These are phyloP conservation scores for Sanghuangporus weigelae DNA, from an alignment of 1,284 basidiomycete genomes.

Conservation along the genomic window DNA sequence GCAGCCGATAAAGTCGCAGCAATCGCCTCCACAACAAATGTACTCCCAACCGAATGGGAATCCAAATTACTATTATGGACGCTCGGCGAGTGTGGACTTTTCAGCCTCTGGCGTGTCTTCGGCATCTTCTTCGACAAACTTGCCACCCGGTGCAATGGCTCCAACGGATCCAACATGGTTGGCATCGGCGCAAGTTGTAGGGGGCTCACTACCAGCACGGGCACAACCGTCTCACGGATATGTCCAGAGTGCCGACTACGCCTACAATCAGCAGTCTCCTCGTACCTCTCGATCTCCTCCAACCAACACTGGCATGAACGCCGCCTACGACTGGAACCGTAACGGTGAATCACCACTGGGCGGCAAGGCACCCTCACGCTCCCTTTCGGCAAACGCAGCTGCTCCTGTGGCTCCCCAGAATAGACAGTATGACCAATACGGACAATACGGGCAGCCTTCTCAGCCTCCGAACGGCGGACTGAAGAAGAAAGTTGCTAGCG, in stretches of 20 bases:
- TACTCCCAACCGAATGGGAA: constrained; percentile 14
- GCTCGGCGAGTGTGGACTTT: constrained; percentile 14
- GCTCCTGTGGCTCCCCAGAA: constrained; percentile 32
- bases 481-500: constrained; percentile 58
- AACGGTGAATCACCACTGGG: constrained; percentile 27
- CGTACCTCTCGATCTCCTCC: constrained; percentile 35
- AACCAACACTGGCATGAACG: constrained; percentile 32
- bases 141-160: constrained; percentile 61
- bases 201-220: constrained; percentile 22
- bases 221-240: constrained; percentile 29
- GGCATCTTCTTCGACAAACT: constrained; percentile 11
- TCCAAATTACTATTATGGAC: constrained; percentile 14
- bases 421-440: constrained; percentile 20
- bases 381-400: constrained; percentile 58
- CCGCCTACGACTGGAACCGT: constrained; percentile 25
- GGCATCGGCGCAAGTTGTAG: constrained; percentile 16
- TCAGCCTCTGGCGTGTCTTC: neutral
- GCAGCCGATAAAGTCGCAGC: neutral
- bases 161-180: constrained; percentile 36
- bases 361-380: constrained; percentile 48
- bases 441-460: constrained; percentile 28
- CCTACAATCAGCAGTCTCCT: constrained; percentile 20
- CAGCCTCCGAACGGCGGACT: constrained; percentile 35
- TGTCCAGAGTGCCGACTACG: constrained; percentile 24
- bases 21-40: neutral